These are phyloP conservation scores for Rhamnella rubrinervis DNA, from an alignment of 331 rosid genomes.

Conservation along the genomic window DNA sequence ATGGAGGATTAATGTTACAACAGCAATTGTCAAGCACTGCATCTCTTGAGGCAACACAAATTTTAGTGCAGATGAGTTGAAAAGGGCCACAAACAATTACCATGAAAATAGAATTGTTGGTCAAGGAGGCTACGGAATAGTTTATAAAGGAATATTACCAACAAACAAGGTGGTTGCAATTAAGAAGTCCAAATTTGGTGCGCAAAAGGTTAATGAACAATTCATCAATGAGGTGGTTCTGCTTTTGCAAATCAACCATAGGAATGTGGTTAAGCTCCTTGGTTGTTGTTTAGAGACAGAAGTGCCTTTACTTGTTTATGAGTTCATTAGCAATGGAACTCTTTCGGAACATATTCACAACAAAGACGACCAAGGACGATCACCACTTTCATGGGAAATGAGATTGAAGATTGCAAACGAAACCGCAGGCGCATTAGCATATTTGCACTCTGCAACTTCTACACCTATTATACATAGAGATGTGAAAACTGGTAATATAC, in stretches of 20 bases:
- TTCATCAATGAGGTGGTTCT: conserved; percentile 19
- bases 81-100: conserved; percentile 21
- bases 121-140: conserved; percentile 20
- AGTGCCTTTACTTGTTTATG: conserved; percentile 19
- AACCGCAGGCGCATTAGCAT: conserved; percentile 14
- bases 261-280: conserved; percentile 12
- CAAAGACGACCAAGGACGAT: background rate
- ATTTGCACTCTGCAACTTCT: conserved; percentile 11
- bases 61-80: conserved; percentile 4
- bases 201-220: background rate
- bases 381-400: conserved; percentile 2
- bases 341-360: conserved; percentile 17
- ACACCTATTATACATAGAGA: conserved; percentile 24
- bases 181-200: conserved; percentile 2
- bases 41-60: background rate
- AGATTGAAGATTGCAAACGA: conserved; percentile 16
- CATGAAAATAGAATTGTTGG: conserved; percentile 4
- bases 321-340: conserved; percentile 24
- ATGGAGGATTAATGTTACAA: conserved; percentile 15
- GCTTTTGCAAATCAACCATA: conserved; percentile 15
- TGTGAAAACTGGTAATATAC: conserved; percentile 18
- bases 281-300: conserved; percentile 25
- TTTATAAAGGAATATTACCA: conserved; percentile 20
- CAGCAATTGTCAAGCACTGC: background rate
- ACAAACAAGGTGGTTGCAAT: conserved; percentile 7